Base-by-base conservation (phyloP, 768 basidiomycete species). In the Heimioporus sp. region DNA sequence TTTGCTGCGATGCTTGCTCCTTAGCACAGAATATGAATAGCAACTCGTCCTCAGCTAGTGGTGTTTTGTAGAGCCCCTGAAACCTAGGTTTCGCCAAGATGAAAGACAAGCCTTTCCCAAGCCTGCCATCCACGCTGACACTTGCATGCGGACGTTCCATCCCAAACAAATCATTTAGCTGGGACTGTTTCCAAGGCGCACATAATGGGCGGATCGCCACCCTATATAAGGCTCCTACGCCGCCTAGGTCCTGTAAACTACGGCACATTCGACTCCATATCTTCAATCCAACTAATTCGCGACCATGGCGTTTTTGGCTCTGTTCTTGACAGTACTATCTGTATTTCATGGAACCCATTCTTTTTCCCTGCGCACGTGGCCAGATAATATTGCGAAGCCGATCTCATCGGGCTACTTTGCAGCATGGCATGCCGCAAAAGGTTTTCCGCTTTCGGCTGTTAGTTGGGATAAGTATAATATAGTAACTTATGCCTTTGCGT, bases 391-490 rank as follows among this genome's bases (percentile, higher is more conserved):
- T 36, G 15, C 5, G 11, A 39, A 52, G 12, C 56, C 44, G 43
- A 72, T 82, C 8, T 78, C 79, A 5, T 66, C 76, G 9, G 73
- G 79, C 10, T 89, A 85, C 83, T 87, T 79, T 56, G 78, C 83
- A n/a, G 81, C 81, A 34, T 88, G 80, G 80, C 82, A 86, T 62
- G 74, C 78, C 15, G 66, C 64, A 13, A 60, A 66, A 13, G 73
- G 74, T 0, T 83, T 82, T 56, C 74, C 83, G 3, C 68, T 82
- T 10, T 71, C 74, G 7, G 71, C 75, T 17, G 69, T 90, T 53
- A 78, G 73, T 55, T 89, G 86, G 86, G 67, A 70, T n/a, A 86
- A 84, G 67, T 88, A 87, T 65, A 86, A 79, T 10, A 75, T 80
- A 17, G 54, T 85, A 39, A 81, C 78, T 24, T 88, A 86, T 65